A percentile compares a stretch with the other conserved stretches of the same genome.
Conservation (phyloP, 768 basidiomycete species). For the Xerocomus spinulosus region DNA sequence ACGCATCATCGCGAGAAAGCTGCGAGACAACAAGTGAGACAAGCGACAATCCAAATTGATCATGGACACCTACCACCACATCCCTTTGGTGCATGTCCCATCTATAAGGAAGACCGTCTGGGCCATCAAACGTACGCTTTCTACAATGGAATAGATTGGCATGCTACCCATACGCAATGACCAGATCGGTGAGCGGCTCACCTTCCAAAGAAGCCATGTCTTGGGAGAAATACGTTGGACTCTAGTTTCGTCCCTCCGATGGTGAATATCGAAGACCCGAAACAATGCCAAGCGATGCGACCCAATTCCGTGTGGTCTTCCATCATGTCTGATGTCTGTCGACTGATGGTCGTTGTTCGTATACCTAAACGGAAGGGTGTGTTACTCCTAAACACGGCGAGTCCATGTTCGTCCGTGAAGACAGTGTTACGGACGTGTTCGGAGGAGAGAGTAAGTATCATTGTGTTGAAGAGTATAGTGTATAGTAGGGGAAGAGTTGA, state of each 20-base stretch:
- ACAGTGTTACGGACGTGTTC: slow-evolving; percentile 25
- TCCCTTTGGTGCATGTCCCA: slow-evolving; percentile 23
- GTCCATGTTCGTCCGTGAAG: slow-evolving; percentile 26
- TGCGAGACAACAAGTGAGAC: slow-evolving; percentile 1
- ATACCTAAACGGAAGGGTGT: slow-evolving; percentile 21
- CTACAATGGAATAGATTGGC: slow-evolving; percentile 1
- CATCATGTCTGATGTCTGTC: slow-evolving; percentile 3
- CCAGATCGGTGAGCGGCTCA: neutral
- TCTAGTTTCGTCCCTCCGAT: slow-evolving; percentile 25
- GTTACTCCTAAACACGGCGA: slow-evolving; percentile 22
- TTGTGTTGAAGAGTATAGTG: slow-evolving; percentile 1
- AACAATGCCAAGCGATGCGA: slow-evolving; percentile 29
- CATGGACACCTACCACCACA: slow-evolving; percentile 11
- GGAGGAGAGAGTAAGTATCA: slow-evolving; percentile 24
- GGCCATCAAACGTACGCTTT: slow-evolving; percentile 29
- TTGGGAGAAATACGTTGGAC: slow-evolving; percentile 22
- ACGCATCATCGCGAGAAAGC: slow-evolving; percentile 20
- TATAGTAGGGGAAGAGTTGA: neutral
- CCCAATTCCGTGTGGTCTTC: slow-evolving; percentile 27
- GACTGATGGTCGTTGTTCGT: slow-evolving; percentile 19
- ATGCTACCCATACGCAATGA: no score
- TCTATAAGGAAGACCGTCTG: slow-evolving; percentile 30
- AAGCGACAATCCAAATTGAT: neutral
- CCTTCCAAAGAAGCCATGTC: slow-evolving; percentile 16
- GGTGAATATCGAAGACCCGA: slow-evolving; percentile 29